Evolutionary conservation across 352 stramenopile genomes (phyloP).

Genomic region (Phytophthora megakarya): DNA sequence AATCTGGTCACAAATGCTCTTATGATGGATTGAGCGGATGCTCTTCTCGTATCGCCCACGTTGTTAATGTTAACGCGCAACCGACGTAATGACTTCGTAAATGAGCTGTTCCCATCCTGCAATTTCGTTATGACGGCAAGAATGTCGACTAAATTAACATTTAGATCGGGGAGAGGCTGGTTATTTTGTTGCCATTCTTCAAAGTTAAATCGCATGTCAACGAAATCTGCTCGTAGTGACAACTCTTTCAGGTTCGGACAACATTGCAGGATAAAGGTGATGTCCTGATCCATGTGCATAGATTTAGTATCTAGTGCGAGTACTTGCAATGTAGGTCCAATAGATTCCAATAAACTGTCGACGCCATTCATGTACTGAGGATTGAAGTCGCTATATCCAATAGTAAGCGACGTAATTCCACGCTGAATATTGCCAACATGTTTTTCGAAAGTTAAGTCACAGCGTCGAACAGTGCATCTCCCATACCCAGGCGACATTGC

Average conservation of each 20-base stretch:
- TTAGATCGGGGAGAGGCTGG: neutral
- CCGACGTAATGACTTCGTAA: neutral
- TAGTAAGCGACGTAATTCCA: conserved; percentile 10
- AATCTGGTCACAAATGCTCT: neutral
- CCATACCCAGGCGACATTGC: conserved; percentile 12
- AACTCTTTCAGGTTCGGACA: conserved; percentile 21
- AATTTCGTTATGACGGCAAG: neutral
- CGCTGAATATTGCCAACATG: neutral
- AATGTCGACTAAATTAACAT: neutral
- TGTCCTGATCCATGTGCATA: neutral
- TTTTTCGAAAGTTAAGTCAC: conserved; percentile 4
- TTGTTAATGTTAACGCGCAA: neutral
- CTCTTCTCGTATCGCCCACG: neutral
- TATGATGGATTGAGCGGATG: neutral
- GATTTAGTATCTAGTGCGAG: conserved; percentile 6
- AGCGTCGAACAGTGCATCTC: conserved; percentile 2
- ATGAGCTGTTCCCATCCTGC: neutral
- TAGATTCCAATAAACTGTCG: neutral
- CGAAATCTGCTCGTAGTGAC: neutral
- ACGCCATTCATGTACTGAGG: neutral
- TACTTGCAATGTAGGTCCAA: conserved; percentile 1
- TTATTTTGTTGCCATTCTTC: neutral
- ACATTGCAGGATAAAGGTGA: conserved; percentile 2
- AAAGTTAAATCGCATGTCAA: conserved; percentile 6
- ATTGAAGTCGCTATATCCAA: conserved; percentile 1